These are phyloP conservation scores for Herpetospermum pedunculosum DNA, from an alignment of 306 rosid genomes.

Conservation along the genomic window DNA sequence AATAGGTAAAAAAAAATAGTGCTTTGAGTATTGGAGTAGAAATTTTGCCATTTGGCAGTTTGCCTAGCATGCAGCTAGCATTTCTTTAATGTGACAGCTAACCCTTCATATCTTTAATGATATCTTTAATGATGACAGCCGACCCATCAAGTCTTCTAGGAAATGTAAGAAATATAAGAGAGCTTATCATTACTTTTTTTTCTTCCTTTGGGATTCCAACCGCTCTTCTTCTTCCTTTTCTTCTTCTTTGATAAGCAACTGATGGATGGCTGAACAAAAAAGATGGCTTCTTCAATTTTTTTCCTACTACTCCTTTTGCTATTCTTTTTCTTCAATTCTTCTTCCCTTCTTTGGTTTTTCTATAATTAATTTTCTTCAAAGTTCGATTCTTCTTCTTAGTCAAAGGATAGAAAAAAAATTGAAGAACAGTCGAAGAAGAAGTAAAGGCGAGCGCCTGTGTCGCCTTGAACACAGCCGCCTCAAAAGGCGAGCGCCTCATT, in stretches of 20 bases:
- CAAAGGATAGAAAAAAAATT: too few relatives aligned
- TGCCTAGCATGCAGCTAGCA: neutral
- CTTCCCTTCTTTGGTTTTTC: too few relatives aligned
- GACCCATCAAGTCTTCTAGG: too few relatives aligned
- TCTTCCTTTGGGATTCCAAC: neutral
- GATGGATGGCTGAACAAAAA: too few relatives aligned
- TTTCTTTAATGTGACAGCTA: neutral
- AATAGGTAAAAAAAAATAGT: neutral
- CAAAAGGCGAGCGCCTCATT: too few relatives aligned
- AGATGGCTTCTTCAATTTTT: too few relatives aligned
- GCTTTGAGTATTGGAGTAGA: neutral
- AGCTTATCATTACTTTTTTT: too few relatives aligned
- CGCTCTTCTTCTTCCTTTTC: neutral
- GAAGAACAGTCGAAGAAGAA: neutral
- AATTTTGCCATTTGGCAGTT: neutral
- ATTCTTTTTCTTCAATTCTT: too few relatives aligned
- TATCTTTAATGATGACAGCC: too few relatives aligned
- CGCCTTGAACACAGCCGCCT: neutral
- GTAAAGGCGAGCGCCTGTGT: neutral
- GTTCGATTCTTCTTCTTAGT: neutral
- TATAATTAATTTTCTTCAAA: too few relatives aligned
- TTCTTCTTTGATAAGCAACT: too few relatives aligned
- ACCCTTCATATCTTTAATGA: neutral
- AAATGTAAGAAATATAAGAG: too few relatives aligned
- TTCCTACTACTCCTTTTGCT: neutral